Conservation (phyloP, 768 basidiomycete genomes). For the Trametes cingulata region DNA sequence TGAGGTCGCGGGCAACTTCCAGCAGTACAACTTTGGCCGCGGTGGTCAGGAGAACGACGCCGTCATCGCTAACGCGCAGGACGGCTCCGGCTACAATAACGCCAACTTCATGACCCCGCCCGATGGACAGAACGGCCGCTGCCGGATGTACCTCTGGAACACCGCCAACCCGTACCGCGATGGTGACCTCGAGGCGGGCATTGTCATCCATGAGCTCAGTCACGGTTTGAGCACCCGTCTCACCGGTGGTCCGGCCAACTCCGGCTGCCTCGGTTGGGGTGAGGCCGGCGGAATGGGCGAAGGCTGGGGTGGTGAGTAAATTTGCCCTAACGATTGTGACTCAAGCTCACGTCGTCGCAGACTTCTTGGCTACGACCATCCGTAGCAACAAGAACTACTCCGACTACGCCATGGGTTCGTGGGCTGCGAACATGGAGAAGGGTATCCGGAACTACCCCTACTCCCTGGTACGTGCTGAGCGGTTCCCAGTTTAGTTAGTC, state of each 20-base stretch:
- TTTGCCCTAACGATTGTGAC: background rate
- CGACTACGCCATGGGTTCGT: constrained; percentile 91
- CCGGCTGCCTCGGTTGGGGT: constrained; percentile 93
- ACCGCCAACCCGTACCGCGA: constrained; percentile 88
- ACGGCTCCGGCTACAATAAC: constrained; percentile 91
- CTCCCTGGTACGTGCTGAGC: constrained; percentile 51
- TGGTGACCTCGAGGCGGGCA: constrained; percentile 94
- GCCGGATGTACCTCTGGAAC: constrained; percentile 98
- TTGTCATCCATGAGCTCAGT: constrained; percentile 87
- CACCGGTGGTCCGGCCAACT: constrained; percentile 92
- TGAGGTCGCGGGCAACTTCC: constrained; percentile 93
- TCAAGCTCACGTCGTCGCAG: constrained; percentile 31
- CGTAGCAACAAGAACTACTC: constrained; percentile 72
- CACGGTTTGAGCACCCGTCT: constrained; percentile 94
- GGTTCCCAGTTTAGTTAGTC: background rate
- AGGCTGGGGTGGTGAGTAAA: constrained; percentile 78
- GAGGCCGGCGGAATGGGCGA: constrained; percentile 98
- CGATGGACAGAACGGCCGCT: constrained; percentile 83
- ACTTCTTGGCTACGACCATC: constrained; percentile 86
- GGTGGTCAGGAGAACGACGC: constrained; percentile 88
- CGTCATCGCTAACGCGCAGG: constrained; percentile 94
- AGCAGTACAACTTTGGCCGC: constrained; percentile 93
- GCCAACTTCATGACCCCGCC: constrained; percentile 90
- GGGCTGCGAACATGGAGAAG: constrained; percentile 76
- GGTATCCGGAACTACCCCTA: constrained; percentile 92